Evolutionary conservation across 148 eudicot genomes (phyloP).

Genomic region (Rhododendron ferrugineum): DNA sequence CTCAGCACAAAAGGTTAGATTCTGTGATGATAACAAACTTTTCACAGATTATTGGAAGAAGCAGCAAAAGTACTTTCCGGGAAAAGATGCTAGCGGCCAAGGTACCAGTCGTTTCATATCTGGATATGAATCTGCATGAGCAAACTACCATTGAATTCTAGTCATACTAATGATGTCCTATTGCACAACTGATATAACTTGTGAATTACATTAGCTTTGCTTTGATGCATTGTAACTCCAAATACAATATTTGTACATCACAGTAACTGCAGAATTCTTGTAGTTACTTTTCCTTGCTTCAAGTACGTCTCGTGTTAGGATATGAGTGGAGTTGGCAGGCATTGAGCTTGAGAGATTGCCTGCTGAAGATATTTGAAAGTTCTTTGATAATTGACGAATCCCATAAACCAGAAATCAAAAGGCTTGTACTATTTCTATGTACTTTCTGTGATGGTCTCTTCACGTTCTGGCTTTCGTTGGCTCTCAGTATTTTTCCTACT

Average conservation of each 20-base stretch:
- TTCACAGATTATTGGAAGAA: not conserved
- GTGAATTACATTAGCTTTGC: not conserved
- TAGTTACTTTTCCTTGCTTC: not conserved
- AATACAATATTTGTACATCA: not conserved
- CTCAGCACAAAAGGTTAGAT: not conserved
- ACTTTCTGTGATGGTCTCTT: constrained; percentile 23
- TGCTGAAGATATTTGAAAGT: constrained; percentile 23
- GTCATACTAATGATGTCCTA: not conserved
- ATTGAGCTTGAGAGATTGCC: constrained; percentile 9
- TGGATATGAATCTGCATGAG: not conserved
- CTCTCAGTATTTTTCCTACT: constrained; percentile 20
- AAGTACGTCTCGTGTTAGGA: not conserved
- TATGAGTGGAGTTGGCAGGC: not conserved
- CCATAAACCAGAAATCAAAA: constrained; percentile 45
- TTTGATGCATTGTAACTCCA: not conserved
- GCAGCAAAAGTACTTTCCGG: not conserved
- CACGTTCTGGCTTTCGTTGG: constrained; percentile 16
- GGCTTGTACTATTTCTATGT: constrained; percentile 27
- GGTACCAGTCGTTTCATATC: not conserved
- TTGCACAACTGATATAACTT: not conserved
- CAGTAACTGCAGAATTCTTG: not conserved
- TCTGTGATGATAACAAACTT: not conserved
- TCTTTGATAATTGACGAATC: constrained; percentile 24
- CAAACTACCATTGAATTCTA: not conserved
- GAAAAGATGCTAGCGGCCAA: not conserved